These are phyloP conservation scores for Hypoxylon sp. DNA, from an alignment of 2,329 filamentous ascomycete species.

Conservation along the genomic window DNA sequence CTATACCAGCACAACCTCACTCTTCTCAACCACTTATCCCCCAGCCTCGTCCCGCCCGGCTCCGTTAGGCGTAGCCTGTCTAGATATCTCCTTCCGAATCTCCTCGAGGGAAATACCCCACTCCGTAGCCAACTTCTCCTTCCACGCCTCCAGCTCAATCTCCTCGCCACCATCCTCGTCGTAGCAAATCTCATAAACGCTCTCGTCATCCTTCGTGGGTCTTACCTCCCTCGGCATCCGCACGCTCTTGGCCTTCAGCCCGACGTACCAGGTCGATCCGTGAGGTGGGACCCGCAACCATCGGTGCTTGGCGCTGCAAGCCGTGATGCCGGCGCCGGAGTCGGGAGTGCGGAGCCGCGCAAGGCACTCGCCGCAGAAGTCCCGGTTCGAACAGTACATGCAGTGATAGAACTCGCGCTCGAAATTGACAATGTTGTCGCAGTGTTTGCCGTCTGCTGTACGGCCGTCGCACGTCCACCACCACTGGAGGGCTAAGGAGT, in stretches of 20 bases:
- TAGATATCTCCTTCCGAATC: conserved; percentile 15
- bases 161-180: conserved; percentile 25
- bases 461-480: conserved; percentile 7
- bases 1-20: not conserved
- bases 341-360: conserved; percentile 30
- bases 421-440: conserved; percentile 13
- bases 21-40: not conserved
- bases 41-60: not conserved
- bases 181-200: conserved; percentile 30
- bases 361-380: conserved; percentile 46
- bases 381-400: conserved; percentile 39
- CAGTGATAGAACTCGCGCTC: conserved; percentile 40
- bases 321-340: conserved; percentile 14
- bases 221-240: conserved; percentile 27
- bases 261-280: conserved; percentile 34
- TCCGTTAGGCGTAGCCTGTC: conserved; percentile 7
- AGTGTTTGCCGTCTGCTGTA: conserved; percentile 14
- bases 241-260: conserved; percentile 26
- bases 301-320: conserved; percentile 40
- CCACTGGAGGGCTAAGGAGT: not conserved
- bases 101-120: conserved; percentile 33
- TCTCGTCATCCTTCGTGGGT: conserved; percentile 16
- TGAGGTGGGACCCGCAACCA: conserved; percentile 41
- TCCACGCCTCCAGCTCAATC: conserved; percentile 40
- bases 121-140: conserved; percentile 37